Evolutionary conservation across 1,139 yeast genomes (phyloP).

Genomic region (Magnusiomyces magnusii): DNA sequence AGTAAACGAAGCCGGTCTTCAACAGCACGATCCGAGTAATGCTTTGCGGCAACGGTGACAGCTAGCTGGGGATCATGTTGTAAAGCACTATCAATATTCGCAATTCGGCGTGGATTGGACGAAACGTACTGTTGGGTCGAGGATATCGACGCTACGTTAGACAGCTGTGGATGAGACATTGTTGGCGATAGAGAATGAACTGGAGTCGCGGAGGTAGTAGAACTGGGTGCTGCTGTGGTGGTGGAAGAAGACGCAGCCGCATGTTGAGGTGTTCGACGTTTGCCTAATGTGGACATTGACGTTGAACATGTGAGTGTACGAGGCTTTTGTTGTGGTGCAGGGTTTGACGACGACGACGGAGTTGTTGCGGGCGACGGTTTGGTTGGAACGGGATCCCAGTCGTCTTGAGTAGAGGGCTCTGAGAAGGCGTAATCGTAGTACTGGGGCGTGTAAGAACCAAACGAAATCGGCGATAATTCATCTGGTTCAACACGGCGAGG

Average conservation of each 20-base stretch:
- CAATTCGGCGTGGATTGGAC: neutral
- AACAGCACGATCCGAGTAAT: constrained; percentile 23
- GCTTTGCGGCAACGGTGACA: constrained; percentile 17
- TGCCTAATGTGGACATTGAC: neutral
- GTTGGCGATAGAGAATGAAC: neutral
- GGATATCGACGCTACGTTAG: neutral
- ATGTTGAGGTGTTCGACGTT: neutral
- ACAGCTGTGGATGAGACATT: neutral
- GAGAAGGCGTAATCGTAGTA: neutral
- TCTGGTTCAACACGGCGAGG: neutral
- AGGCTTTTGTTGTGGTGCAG: neutral
- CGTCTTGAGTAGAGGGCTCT: neutral
- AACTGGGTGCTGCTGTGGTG: neutral
- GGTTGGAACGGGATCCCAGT: neutral
- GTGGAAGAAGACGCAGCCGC: neutral
- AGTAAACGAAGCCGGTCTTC: constrained; percentile 23
- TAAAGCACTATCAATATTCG: neutral
- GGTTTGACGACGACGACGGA: neutral
- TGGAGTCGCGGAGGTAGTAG: neutral
- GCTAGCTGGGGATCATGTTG: neutral
- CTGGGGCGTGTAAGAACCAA: neutral
- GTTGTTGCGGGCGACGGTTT: neutral
- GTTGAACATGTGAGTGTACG: neutral
- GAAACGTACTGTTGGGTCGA: neutral
- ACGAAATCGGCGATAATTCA: neutral